Base-by-base conservation (phyloP, 1,284 basidiomycete species). In the Butyriboletus appendiculatus region DNA sequence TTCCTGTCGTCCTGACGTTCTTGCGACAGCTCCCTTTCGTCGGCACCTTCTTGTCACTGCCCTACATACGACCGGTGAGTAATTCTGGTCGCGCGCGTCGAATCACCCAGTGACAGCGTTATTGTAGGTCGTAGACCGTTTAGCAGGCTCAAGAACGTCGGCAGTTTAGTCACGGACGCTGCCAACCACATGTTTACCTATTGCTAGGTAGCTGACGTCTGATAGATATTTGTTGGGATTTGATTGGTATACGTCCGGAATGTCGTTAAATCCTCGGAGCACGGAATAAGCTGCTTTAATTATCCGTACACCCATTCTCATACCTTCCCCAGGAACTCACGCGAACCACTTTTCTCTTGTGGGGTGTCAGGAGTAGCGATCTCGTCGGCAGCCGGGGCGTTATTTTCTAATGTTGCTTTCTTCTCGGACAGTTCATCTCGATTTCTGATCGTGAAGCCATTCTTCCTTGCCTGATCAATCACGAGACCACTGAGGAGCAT, bases 1-100 rank as follows among this genome's bases (percentile, higher is more conserved):
- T 99, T 85, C 97, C 97, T 6, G 96, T 98, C 54, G 92, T 99
- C 55, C 79, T 99, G 55, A 96, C 93, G 45, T 98, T 99, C 80
- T 75, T 99, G 60, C 81, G 97, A 59, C 97, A 99, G 75, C 73
- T 98, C 53, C 97, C 97, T 1, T 84, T 98, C 62, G 84, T 99
- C 55, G 97, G 97, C 32, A 91, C 86, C 2, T 73, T 94, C 58
- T 74, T 99, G 45, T 90, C 89, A 5, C 70, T 98, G 59, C 96
- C 97, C 4, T 94, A 91, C 69, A 84, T 96, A 62, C 78, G 87
- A 62, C 75, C 76, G 48, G 88, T 90, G 70, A 74, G 85, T 59
- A 11, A 12, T 39, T 32, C 8, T 52, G 3, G 3, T 4, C 3
- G 3, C 5, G 3, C 7, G 9, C 22, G 49, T 16, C 42, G 49